phyloP scores from a whole-genome alignment of 2,329 filamentous ascomycete genomes.

The Clonostachys sp. region DNA sequence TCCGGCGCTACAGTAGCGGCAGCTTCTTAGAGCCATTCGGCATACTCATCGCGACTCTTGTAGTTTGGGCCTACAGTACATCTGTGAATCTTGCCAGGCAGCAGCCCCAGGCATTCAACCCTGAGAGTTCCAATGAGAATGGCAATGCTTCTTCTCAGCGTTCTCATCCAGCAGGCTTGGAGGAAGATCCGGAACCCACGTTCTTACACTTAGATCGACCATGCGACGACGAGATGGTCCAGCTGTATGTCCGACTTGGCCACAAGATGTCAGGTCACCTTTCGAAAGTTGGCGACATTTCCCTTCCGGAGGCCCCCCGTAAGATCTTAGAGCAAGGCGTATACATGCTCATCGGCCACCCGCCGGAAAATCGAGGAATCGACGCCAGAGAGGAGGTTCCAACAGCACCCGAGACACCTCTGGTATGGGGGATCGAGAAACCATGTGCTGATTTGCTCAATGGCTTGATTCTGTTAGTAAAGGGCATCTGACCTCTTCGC shows the following conservation, averaged over 20 bases:
- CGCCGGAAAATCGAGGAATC: too few species aligned
- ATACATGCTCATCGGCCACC: not conserved
- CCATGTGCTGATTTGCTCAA: too few species aligned
- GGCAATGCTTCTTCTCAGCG: not conserved
- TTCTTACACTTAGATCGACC: constrained; percentile 49
- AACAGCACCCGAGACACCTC: too few species aligned
- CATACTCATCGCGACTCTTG: constrained; percentile 24
- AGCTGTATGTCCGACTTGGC: constrained; percentile 45
- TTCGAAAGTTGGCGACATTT: constrained; percentile 44
- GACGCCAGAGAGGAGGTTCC: too few species aligned
- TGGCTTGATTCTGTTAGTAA: too few species aligned
- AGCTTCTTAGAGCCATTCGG: constrained; percentile 27
- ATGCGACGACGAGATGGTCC: constrained; percentile 50
- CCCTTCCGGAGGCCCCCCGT: constrained; percentile 4
- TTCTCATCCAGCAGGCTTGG: constrained; percentile 1
- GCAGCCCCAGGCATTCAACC: not conserved
- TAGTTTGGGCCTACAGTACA: constrained; percentile 27
- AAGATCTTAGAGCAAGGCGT: constrained; percentile 8
- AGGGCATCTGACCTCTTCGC: too few species aligned
- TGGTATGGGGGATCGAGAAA: too few species aligned
- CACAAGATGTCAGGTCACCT: constrained; percentile 40
- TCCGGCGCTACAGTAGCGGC: constrained; percentile 29
- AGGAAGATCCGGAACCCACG: constrained; percentile 13
- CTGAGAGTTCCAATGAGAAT: not conserved
- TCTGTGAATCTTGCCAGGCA: not conserved